Evolutionary conservation across 345 rosid genomes (phyloP).

Genomic region (Adansonia digitata): DNA sequence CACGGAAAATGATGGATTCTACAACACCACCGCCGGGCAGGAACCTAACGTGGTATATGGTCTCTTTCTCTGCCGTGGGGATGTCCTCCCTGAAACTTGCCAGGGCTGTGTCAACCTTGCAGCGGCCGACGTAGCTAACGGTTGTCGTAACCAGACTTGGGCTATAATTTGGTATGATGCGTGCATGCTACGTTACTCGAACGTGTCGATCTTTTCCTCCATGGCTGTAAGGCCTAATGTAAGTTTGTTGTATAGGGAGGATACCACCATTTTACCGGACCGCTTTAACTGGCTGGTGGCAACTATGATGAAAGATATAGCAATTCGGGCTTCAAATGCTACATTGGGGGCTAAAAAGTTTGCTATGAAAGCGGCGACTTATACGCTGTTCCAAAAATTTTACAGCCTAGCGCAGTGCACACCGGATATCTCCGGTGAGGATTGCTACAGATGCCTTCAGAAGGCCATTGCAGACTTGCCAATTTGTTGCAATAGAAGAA

Average conservation of each 20-base stretch:
- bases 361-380: conserved; percentile 18
- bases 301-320: background rate
- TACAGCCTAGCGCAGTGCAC: conserved; percentile 12
- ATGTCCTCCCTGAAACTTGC: conserved; percentile 7
- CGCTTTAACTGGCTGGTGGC: background rate
- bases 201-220: background rate
- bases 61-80: conserved; percentile 33
- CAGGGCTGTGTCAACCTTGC: conserved; percentile 16
- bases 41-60: conserved; percentile 12
- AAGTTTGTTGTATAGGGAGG: background rate
- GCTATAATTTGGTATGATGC: conserved; percentile 17
- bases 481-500: background rate
- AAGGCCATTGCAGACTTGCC: background rate
- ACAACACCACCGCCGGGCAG: conserved; percentile 10
- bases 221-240: background rate
- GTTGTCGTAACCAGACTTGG: conserved; percentile 11
- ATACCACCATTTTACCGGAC: background rate
- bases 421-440: conserved; percentile 4
- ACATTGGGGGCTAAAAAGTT: conserved; percentile 18
- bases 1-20: conserved; percentile 11
- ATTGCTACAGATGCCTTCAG: conserved; percentile 6
- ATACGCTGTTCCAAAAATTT: background rate
- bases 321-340: background rate
- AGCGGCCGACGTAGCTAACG: background rate
- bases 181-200: conserved; percentile 22